These are phyloP conservation scores for Paecilomyces variotii DNA, from an alignment of 2,329 filamentous ascomycete species.

Conservation along the genomic window DNA sequence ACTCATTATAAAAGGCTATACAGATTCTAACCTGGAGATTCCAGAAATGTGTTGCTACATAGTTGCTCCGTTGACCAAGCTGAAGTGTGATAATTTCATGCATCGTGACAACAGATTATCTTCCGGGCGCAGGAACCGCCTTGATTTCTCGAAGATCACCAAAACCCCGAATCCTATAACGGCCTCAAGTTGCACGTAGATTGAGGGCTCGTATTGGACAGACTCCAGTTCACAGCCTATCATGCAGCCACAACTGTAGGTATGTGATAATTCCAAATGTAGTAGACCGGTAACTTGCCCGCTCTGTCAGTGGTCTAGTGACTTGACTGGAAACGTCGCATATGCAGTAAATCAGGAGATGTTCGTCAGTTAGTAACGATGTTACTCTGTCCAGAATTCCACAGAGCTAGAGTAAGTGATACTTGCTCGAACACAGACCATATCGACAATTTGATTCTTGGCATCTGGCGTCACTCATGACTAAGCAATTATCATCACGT, in stretches of 20 bases:
- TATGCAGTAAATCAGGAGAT: background rate
- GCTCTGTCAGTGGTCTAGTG: background rate
- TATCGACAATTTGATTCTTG: background rate
- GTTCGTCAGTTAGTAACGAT: background rate
- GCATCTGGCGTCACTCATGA: background rate
- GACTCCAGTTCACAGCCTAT: background rate
- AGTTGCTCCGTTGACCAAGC: conserved; percentile 87
- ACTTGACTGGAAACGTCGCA: background rate
- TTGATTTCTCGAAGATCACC: background rate
- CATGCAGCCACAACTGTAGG: background rate
- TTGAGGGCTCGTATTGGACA: background rate
- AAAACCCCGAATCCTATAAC: background rate
- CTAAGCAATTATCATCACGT: background rate
- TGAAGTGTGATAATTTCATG: conserved; percentile 93
- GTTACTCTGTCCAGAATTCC: background rate
- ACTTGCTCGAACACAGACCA: background rate
- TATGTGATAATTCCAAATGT: background rate
- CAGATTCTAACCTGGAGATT: conserved; percentile 63
- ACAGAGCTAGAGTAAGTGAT: background rate
- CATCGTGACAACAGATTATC: conserved; percentile 46
- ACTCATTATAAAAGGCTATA: conserved; percentile 3
- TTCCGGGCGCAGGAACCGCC: background rate
- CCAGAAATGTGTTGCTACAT: conserved; percentile 94
- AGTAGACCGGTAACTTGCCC: background rate
- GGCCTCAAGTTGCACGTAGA: background rate